phyloP scores from a whole-genome alignment of 345 rosid genomes.

The Rhodamnia rubescens region DNA sequence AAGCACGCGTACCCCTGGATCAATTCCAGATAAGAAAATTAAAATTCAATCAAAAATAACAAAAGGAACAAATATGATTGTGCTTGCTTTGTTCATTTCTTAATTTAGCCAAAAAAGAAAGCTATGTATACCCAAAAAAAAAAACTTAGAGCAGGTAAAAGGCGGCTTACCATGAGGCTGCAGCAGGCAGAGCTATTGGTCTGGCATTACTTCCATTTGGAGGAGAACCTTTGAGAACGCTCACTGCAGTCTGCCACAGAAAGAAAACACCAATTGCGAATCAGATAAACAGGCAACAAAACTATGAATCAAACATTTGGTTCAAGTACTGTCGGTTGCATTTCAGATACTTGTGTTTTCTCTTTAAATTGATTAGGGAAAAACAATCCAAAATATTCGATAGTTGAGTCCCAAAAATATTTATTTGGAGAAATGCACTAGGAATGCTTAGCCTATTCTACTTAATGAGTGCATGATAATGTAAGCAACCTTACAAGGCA shows the following conservation, averaged over 20 bases:
- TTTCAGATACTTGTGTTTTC: neutral
- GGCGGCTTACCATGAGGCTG: slow-evolving; percentile 58
- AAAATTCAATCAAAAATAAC: neutral
- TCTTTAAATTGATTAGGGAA: neutral
- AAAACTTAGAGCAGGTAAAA: neutral
- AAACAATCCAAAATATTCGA: neutral
- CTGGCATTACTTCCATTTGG: slow-evolving; percentile 40
- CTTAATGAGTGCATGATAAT: neutral
- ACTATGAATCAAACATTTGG: neutral
- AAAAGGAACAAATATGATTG: neutral
- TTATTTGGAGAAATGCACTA: neutral
- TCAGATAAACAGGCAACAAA: neutral
- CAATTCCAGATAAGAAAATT: neutral
- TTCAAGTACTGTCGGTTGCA: neutral
- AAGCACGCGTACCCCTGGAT: slow-evolving; percentile 30
- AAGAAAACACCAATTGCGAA: neutral
- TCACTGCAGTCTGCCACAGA: slow-evolving; percentile 28
- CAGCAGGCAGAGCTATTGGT: slow-evolving; percentile 58
- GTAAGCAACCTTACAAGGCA: neutral
- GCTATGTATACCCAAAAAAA: neutral
- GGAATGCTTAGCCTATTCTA: neutral
- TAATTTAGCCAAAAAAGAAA: neutral
- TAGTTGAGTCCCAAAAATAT: neutral
- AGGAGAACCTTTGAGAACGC: slow-evolving; percentile 36
- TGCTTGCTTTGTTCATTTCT: neutral